phyloP scores from a whole-genome alignment of 2,329 filamentous ascomycete species.

The Bipolaris bicolor region DNA sequence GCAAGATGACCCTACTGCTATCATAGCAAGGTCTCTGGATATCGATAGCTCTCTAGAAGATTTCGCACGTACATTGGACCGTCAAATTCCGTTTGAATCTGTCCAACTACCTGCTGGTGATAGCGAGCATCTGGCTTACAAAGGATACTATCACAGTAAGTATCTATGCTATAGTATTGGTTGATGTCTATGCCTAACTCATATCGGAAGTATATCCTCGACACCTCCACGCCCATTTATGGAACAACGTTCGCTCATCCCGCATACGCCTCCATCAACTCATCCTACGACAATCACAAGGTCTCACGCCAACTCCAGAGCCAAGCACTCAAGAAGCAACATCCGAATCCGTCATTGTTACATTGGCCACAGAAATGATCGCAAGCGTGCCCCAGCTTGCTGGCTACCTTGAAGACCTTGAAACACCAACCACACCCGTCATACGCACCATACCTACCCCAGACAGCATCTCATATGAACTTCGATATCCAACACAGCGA shows the following conservation, averaged over 20 bases:
- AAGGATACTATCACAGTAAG: conserved; percentile 31
- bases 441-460: not conserved
- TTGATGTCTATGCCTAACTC: not conserved
- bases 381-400: conserved; percentile 35
- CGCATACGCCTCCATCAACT: conserved; percentile 34
- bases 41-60: conserved; percentile 23
- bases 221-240: conserved; percentile 31
- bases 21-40: conserved; percentile 20
- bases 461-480: not conserved
- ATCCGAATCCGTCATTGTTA: conserved; percentile 19
- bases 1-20: conserved; percentile 5
- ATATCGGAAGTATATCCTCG: conserved; percentile 21
- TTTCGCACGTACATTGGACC: conserved; percentile 24
- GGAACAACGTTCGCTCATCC: conserved; percentile 35
- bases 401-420: conserved; percentile 20
- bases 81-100: conserved; percentile 16
- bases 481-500: not conserved
- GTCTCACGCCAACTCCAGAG: not conserved
- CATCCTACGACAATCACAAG: conserved; percentile 24
- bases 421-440: not conserved
- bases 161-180: not conserved
- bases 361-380: conserved; percentile 29
- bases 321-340: conserved; percentile 12
- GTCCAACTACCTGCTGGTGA: conserved; percentile 10
- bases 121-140: conserved; percentile 20